Percentiles rank a stretch among this genome's conserved stretches.
These are phyloP conservation scores for Mycena kentingensis DNA, from an alignment of 768 basidiomycete species.

Conservation along the genomic window DNA sequence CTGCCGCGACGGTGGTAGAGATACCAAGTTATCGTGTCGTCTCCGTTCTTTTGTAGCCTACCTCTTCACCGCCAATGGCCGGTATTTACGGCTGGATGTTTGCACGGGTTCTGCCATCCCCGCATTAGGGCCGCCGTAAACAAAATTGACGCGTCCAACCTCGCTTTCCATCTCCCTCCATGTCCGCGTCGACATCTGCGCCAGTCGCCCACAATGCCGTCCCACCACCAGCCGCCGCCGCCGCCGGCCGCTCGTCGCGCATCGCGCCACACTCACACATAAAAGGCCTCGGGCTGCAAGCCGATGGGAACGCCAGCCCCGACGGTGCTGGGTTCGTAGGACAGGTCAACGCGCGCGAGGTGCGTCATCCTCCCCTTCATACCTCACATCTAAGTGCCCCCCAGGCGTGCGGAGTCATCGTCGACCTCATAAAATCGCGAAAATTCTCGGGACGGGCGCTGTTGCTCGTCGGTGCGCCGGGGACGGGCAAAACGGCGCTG, in stretches of 20 bases:
- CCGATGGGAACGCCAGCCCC: conserved; percentile 75
- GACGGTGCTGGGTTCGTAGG: conserved; percentile 89
- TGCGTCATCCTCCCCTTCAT: conserved; percentile 32
- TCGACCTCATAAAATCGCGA: conserved; percentile 86
- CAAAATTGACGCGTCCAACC: conserved; percentile 8
- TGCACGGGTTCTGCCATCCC: too few species aligned
- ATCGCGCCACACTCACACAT: conserved; percentile 96
- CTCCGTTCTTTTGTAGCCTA: too few species aligned
- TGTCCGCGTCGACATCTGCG: conserved; percentile 46
- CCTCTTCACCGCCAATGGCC: too few species aligned
- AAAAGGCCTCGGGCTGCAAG: conserved; percentile 87
- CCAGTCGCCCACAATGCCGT: conserved; percentile 75
- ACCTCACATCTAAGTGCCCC: neutral
- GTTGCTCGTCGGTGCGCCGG: conserved; percentile 91
- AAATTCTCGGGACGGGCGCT: conserved; percentile 94
- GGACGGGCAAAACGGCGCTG: conserved; percentile 97
- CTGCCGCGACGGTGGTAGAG: too few species aligned
- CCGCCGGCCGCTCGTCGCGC: conserved; percentile 69
- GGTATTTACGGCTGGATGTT: too few species aligned
- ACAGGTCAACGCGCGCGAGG: conserved; percentile 89
- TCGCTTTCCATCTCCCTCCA: neutral
- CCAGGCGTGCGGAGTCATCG: conserved; percentile 89
- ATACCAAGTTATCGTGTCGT: too few species aligned
- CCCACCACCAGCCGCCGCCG: conserved; percentile 63
- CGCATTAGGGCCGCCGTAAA: too few species aligned